Base-by-base conservation (phyloP, 306 rosid genomes). In the Lablab purpureus region DNA sequence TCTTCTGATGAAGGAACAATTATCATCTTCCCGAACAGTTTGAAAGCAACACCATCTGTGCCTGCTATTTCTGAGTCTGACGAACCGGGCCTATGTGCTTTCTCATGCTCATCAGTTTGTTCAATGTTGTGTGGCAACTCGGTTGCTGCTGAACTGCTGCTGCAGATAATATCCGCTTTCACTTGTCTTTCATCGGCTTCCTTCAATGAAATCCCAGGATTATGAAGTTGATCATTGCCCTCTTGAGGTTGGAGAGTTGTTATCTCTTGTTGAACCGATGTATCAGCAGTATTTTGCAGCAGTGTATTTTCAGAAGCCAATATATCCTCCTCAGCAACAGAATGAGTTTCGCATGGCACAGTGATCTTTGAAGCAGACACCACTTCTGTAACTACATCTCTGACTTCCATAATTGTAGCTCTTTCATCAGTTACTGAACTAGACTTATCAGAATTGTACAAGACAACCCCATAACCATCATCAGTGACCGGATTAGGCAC, bases 1-100 rank as follows among this genome's bases (percentile, higher is more conserved):
- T 75, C 81, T 55, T 9, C 3, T 18, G 93, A 73, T 52, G 87
- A 85, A 19, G 97, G 84, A 81, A 75, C 75, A 71, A 87, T 82
- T 2, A 91, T 84, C 81, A 91, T 87, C 88, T 91, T 85, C 51
- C 99, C 97, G 50, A 92, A 92, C 69, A 92, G 83, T 71, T 91
- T 94, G 81, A 94, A 90, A 80, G 87, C 90, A 80, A 94, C 91
- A 49, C 0, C 0, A 75, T 85, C 83, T 84, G 87, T 75, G 74
- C 87, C 62, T 8, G 87, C 80, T 64, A 78, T 83, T 55, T 88
- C 97, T 0, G 90, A 85, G 82, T 87, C 97, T 30, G 86, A 70
- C 11, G 77, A 85, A 76, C n/a, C 5, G 5, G 6, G 18, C 18
- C 85, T n/a, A n/a, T n/a, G n/a, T n/a, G 81, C 77, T 58, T 67